Base-by-base conservation (phyloP, 352 stramenopile species). In the Halophytophthora batemanensis region DNA sequence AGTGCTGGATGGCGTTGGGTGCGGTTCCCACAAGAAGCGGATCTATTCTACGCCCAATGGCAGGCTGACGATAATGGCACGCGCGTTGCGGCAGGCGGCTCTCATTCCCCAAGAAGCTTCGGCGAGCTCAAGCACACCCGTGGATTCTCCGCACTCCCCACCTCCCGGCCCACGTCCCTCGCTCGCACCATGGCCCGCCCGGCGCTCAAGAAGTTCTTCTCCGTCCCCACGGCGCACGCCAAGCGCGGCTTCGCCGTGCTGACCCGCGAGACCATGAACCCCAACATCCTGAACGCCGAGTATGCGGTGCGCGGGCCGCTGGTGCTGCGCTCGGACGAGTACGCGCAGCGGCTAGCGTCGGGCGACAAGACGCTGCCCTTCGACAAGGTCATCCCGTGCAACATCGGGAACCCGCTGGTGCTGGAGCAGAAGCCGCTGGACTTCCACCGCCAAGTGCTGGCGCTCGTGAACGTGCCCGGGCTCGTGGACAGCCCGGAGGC, bases 331-430 rank as follows among this genome's bases (percentile, higher is more conserved):
- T 82, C 83, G 14, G 61, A 70, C 45, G 74, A 95, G 59, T 82
- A 85, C 62, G 68, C 72, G 52, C 71, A 81, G 59, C 74, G 76
- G 2, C 68, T 95, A 13, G 64, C 61, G 34, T 49, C 56, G 17
- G 75, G 71, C 36, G 63, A 86, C 56, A 77, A 63, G 46, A 88
- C 81, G 56, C 82, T 86, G 39, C 75, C 80, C 11, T 91, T 91
- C 65, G 86, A 97, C 72, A 84, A 96, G 56, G 95, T 99, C 63
- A 95, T 98, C 55, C 96, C 94, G 62, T 98, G 93, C 74, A 99
- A 99, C 77, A 98, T 99, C 62, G 96, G 96, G 50, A 99, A 99
- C 77, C 96, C 96, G 36, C 95, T 98, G 45, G 90, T 96, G 23
- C 86, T 99, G 25, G 87, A 96, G 53, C 96, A 99, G 71, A 64